Evolutionary conservation across 495 filamentous ascomycete genomes (phyloP).

Genomic region (Penicillium paradoxum): DNA sequence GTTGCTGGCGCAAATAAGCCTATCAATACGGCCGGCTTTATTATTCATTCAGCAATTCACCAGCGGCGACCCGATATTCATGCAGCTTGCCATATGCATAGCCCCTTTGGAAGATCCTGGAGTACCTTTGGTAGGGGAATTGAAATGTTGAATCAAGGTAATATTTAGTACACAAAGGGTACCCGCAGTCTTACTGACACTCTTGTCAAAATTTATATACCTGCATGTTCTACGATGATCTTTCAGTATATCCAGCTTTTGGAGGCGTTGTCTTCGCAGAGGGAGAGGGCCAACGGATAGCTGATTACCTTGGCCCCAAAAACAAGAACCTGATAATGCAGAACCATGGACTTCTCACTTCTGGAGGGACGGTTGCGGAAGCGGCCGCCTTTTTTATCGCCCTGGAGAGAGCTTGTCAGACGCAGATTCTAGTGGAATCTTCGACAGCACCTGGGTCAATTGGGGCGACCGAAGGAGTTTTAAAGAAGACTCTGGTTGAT

Average conservation of each 20-base stretch:
- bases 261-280: constrained; percentile 49
- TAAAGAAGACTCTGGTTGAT: background rate
- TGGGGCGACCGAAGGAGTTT: no score
- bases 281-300: background rate
- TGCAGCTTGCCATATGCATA: background rate
- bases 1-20: constrained; percentile 33
- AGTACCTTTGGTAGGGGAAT: constrained; percentile 22
- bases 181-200: no score
- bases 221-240: no score
- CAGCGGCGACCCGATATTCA: background rate
- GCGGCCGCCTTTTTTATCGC: constrained; percentile 50
- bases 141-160: constrained; percentile 40
- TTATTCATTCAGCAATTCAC: constrained; percentile 1
- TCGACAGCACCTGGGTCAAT: background rate
- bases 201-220: no score
- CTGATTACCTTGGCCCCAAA: constrained; percentile 35
- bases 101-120: constrained; percentile 17
- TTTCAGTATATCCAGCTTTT: constrained; percentile 50
- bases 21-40: background rate
- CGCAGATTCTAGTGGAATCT: background rate
- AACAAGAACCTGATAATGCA: constrained; percentile 45
- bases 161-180: no score
- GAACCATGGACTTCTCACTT: constrained; percentile 54
- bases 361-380: constrained; percentile 52
- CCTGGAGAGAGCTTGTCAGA: constrained; percentile 27